Evolutionary conservation across 2,329 filamentous ascomycete species (phyloP).

Genomic region (Colletotrichum navitas): DNA sequence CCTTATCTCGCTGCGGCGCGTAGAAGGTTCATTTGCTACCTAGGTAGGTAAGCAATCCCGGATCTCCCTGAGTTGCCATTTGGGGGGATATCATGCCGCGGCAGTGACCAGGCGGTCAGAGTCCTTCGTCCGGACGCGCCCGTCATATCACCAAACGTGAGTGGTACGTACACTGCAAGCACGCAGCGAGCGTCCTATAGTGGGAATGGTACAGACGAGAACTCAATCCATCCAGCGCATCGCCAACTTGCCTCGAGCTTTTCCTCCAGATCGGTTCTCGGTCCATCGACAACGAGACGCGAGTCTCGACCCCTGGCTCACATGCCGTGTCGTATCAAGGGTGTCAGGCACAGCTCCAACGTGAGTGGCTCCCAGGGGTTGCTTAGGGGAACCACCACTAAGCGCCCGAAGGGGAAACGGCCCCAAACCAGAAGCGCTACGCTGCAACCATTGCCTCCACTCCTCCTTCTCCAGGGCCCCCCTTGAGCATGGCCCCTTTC

Average conservation of each 20-base stretch:
- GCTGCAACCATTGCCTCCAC: slow-evolving; percentile 27
- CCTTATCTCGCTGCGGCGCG: neutral
- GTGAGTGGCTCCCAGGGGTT: slow-evolving; percentile 18
- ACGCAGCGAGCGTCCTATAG: neutral
- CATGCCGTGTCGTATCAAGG: slow-evolving; percentile 25
- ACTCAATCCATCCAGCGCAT: neutral
- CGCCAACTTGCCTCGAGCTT: neutral
- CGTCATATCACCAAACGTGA: neutral
- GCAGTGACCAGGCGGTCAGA: too few species aligned
- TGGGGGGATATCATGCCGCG: too few species aligned
- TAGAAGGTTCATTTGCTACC: neutral
- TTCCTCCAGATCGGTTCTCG: slow-evolving; percentile 4
- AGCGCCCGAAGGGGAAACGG: slow-evolving; percentile 40
- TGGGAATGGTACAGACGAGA: neutral
- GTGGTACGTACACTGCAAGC: too few species aligned
- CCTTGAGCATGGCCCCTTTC: slow-evolving; percentile 40
- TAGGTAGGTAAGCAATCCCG: neutral
- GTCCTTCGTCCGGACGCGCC: neutral
- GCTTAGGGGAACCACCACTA: slow-evolving; percentile 29
- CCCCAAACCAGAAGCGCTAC: slow-evolving; percentile 31
- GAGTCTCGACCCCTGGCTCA: slow-evolving; percentile 25
- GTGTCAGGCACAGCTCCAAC: slow-evolving; percentile 33
- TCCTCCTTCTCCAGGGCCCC: slow-evolving; percentile 23
- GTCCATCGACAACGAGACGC: slow-evolving; percentile 4
- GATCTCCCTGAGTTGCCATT: neutral